A percentile compares a stretch with the other conserved stretches of the same genome.
phyloP scores from a whole-genome alignment of 805 yeast species.

The Zygosaccharomyces kombuchaensis region DNA sequence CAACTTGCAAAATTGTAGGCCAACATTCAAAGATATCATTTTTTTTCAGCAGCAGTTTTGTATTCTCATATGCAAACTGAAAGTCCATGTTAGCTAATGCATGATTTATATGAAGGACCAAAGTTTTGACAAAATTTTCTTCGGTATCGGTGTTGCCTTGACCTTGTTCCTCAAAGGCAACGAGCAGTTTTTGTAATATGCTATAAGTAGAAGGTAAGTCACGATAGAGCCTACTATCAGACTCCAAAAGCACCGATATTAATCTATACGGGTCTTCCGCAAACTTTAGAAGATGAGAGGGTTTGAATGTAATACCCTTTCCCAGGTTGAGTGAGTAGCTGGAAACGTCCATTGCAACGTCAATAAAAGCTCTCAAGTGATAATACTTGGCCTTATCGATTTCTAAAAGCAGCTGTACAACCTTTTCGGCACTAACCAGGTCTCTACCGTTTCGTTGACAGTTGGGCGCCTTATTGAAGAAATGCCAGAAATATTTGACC shows the following conservation, averaged over 20 bases:
- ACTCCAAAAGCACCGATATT: conserved; percentile 45
- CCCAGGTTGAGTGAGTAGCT: conserved; percentile 32
- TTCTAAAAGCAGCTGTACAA: conserved; percentile 20
- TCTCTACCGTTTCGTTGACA: conserved; percentile 39
- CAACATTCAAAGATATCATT: conserved; percentile 41
- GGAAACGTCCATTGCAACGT: conserved; percentile 31
- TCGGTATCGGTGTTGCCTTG: conserved; percentile 10
- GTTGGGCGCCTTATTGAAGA: conserved; percentile 42
- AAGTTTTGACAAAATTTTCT: conserved; percentile 23
- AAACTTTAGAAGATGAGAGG: conserved; percentile 36
- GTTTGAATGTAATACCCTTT: conserved; percentile 37
- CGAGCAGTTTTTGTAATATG: conserved; percentile 40
- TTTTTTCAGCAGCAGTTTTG: conserved; percentile 36
- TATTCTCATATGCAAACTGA: conserved; percentile 46
- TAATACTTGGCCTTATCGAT: conserved; percentile 13
- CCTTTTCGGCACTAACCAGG: conserved; percentile 36
- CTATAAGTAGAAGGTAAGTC: conserved; percentile 41
- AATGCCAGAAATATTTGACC: conserved; percentile 38
- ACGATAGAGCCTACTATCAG: conserved; percentile 49
- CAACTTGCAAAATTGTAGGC: conserved; percentile 72
- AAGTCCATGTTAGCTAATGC: conserved; percentile 63
- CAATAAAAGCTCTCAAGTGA: conserved; percentile 20
- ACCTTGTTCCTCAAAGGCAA: conserved; percentile 35
- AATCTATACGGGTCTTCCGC: conserved; percentile 35
- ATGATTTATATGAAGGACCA: conserved; percentile 58